Percentiles rank a stretch among this genome's conserved stretches.
Evolutionary conservation across 2,329 filamentous ascomycete species (phyloP).

Genomic region (Intubia oerlemansii): DNA sequence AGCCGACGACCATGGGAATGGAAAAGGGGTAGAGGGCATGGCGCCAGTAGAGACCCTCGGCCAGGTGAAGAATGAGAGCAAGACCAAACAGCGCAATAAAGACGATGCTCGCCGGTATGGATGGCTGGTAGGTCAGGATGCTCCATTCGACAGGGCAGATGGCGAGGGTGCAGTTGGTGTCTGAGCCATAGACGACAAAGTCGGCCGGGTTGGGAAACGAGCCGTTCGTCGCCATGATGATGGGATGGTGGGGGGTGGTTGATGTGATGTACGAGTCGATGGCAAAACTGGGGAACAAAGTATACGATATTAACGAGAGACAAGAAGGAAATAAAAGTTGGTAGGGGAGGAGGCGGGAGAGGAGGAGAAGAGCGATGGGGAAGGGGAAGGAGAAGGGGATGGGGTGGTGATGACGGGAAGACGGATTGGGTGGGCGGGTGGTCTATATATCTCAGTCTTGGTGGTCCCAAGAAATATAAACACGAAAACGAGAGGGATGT

Average conservation of each 20-base stretch:
- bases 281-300: neutral
- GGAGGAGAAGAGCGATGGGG: no score
- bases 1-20: constrained; percentile 31
- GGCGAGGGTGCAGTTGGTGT: constrained; percentile 26
- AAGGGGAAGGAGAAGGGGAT: no score
- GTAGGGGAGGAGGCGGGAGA: no score
- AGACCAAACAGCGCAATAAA: constrained; percentile 24
- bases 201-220: no score
- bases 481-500: no score
- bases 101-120: constrained; percentile 18
- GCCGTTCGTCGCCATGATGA: no score
- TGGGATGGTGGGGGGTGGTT: neutral
- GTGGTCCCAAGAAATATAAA: no score
- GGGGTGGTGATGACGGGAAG: no score
- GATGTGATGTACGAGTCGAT: neutral
- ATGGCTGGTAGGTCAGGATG: constrained; percentile 25
- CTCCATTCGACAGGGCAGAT: constrained; percentile 22
- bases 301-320: no score
- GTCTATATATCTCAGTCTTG: no score
- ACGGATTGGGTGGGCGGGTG: no score
- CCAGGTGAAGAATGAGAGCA: constrained; percentile 22
- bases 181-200: constrained; percentile 19
- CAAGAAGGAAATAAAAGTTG: no score
- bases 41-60: constrained; percentile 24
- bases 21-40: constrained; percentile 22